Conservation (phyloP, 352 stramenopile genomes). For the Phytopythium litorale region DNA sequence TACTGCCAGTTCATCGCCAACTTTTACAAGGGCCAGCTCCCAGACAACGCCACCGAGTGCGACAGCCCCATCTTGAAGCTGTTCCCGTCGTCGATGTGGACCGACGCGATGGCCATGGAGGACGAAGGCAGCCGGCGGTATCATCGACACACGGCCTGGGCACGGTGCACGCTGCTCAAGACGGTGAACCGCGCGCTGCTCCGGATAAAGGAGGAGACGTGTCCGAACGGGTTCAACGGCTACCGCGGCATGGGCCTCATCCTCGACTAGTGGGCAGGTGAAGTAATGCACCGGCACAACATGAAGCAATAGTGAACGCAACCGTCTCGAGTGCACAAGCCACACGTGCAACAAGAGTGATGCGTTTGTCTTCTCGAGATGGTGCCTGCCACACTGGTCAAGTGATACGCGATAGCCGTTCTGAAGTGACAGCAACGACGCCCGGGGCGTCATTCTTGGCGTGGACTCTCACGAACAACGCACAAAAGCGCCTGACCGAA, state of each 20-base stretch:
- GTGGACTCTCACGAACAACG: too few species aligned
- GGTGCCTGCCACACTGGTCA: too few species aligned
- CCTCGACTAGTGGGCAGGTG: neutral
- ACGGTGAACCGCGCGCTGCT: slow-evolving; percentile 38
- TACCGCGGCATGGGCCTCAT: slow-evolving; percentile 7
- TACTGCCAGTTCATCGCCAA: slow-evolving; percentile 46
- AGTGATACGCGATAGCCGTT: too few species aligned
- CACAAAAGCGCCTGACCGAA: too few species aligned
- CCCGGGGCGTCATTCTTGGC: too few species aligned
- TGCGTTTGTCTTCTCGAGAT: too few species aligned
- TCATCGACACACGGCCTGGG: slow-evolving; percentile 35
- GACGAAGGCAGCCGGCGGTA: neutral
- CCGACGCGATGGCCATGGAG: neutral
- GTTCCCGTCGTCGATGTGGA: slow-evolving; percentile 36
- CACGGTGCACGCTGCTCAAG: slow-evolving; percentile 33
- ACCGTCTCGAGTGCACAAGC: neutral
- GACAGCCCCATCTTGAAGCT: slow-evolving; percentile 37
- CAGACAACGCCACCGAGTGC: slow-evolving; percentile 35
- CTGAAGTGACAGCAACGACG: too few species aligned
- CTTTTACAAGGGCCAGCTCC: slow-evolving; percentile 52
- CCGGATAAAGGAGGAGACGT: slow-evolving; percentile 39
- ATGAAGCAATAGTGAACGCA: neutral
- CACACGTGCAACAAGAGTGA: too few species aligned
- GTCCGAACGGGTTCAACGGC: slow-evolving; percentile 40
- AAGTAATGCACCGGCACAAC: neutral